Base-by-base conservation (phyloP, 2,329 filamentous ascomycete genomes). In the Didymella pomorum region DNA sequence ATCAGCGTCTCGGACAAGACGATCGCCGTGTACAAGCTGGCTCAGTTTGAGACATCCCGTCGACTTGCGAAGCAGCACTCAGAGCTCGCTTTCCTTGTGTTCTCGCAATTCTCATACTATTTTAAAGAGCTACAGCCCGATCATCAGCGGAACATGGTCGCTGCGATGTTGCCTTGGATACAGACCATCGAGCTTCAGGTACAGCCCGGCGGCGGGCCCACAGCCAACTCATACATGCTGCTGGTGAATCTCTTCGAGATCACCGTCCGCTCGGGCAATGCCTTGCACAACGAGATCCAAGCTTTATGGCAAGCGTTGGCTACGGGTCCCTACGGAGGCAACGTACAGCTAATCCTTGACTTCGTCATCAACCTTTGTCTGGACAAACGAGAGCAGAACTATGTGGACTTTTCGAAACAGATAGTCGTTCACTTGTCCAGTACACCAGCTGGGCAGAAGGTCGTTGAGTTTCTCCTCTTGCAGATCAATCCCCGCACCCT, bases 1-100 rank as follows among this genome's bases (percentile, higher is more conserved):
- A 98, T 99, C 69, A 97, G 93, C 74, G 95, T 99, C 57, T 96
- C 94, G 0, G 96, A 99, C 79, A 98, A 97, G 79, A 99, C 96
- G 0, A 96, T 96, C 65, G 93, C 94, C 0, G 94, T 99, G 2
- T 99, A 98, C 79, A 99, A 99, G 79, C 83, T 96, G 43, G 95
- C 96, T 0, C 95, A 99, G 72, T 98, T 97, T 65, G 94, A 98
- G 73, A 96, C 96, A 21, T 98, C 95, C 0, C 93, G 94, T 70
- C 86, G 93, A 20, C 84, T 99, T 37, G 91, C 93, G 1, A 92
- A 91, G 70, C 91, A 96, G 64, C 92, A 99, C 73, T 86, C 91
- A 0, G 93, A 97, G 65, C 80, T 97, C 39, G 93, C 94, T 0
- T 97, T 98, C 70, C 87, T 93, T 56, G 89, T 99, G 50, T 97